These are phyloP conservation scores for Hypoxylon fuscum DNA, from an alignment of 495 filamentous ascomycete species.

Conservation along the genomic window DNA sequence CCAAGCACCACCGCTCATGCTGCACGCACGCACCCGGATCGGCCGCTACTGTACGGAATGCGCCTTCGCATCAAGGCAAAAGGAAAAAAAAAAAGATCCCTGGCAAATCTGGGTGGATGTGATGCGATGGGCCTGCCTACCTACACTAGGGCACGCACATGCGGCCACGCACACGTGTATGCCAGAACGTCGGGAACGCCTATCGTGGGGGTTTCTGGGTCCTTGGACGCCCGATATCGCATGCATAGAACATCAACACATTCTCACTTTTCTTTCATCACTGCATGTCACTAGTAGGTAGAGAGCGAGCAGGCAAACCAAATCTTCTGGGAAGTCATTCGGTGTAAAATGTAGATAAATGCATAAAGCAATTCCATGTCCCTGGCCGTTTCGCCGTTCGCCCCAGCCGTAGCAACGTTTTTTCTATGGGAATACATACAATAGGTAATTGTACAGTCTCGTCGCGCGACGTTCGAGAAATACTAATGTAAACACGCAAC, in stretches of 20 bases:
- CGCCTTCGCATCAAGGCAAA: no score
- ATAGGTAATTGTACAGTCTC: constrained; percentile 34
- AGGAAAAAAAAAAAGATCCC: no score
- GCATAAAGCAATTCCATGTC: background rate
- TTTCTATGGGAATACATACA: background rate
- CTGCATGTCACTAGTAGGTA: background rate
- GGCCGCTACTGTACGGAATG: no score
- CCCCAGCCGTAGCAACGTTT: background rate
- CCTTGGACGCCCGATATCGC: background rate
- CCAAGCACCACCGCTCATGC: no score
- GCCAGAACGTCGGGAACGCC: constrained; percentile 24
- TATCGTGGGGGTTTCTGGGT: constrained; percentile 18
- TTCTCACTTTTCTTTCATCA: background rate
- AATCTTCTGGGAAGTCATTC: no score
- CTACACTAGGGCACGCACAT: background rate
- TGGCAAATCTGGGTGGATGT: no score
- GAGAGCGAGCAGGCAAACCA: background rate
- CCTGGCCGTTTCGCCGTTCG: background rate
- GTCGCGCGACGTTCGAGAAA: background rate
- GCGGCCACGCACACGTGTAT: constrained; percentile 4
- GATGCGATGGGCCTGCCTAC: constrained; percentile 4
- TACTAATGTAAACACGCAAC: constrained; percentile 14
- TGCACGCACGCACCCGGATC: no score
- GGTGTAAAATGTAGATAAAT: no score
- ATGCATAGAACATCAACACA: background rate